Conservation (phyloP, 169 alveolate species). For the Eimeria necatrix region DNA sequence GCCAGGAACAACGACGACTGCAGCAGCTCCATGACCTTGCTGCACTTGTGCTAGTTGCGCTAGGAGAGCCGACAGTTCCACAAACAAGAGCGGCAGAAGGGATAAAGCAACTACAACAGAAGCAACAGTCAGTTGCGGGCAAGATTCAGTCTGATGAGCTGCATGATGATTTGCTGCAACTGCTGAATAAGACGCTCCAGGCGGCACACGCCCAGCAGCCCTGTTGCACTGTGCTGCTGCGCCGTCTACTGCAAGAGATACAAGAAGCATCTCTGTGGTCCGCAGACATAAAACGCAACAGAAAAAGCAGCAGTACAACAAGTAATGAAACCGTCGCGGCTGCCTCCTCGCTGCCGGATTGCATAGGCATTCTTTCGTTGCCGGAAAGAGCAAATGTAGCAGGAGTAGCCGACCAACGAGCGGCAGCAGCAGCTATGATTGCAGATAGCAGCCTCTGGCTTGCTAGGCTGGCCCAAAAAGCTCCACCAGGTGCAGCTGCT, state of each 20-base stretch:
- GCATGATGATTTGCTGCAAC: slow-evolving; percentile 41
- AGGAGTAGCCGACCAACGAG: neutral
- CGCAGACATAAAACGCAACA: slow-evolving; percentile 10
- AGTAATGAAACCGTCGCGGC: neutral
- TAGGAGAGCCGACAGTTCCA: neutral
- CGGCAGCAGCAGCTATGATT: slow-evolving; percentile 51
- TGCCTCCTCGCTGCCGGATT: neutral
- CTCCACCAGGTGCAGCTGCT: slow-evolving; percentile 32
- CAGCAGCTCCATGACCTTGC: slow-evolving; percentile 29
- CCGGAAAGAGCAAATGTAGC: neutral
- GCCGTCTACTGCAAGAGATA: slow-evolving; percentile 35
- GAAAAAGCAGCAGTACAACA: slow-evolving; percentile 7
- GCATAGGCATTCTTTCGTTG: neutral
- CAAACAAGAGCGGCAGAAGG: neutral
- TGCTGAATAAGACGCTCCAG: slow-evolving; percentile 38
- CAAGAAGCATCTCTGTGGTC: slow-evolving; percentile 38
- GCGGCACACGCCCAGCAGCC: slow-evolving; percentile 31
- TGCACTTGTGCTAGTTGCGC: neutral
- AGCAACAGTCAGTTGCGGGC: neutral
- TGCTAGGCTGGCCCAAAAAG: slow-evolving; percentile 46
- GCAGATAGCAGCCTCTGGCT: slow-evolving; percentile 60
- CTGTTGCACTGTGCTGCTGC: slow-evolving; percentile 24
- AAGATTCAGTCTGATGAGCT: neutral
- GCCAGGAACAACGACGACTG: slow-evolving; percentile 48
- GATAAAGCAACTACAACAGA: slow-evolving; percentile 13